Evolutionary conservation across 1,139 yeast genomes (phyloP).

Genomic region (Geotrichum carabidarum): DNA sequence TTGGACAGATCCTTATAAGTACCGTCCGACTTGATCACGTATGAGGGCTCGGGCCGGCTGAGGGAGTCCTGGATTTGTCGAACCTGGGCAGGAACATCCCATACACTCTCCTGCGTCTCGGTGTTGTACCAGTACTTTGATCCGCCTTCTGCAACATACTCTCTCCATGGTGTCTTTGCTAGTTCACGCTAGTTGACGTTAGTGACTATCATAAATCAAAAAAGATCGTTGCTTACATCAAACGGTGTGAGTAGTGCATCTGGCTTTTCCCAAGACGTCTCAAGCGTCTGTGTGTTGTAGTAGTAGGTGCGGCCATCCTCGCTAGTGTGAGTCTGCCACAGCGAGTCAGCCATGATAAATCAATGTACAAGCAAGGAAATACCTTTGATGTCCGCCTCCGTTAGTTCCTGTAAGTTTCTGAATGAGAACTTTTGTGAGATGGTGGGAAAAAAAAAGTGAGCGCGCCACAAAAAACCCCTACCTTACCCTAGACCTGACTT

Average conservation of each 20-base stretch:
- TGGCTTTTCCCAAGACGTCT: conserved; percentile 82
- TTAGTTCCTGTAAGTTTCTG: too few species aligned
- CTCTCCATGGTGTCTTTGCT: conserved; percentile 53
- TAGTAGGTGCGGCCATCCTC: conserved; percentile 68
- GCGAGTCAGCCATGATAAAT: conserved; percentile 14
- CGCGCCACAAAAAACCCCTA: conserved; percentile 2
- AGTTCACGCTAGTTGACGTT: conserved; percentile 34
- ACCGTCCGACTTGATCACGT: not conserved
- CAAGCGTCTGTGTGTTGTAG: conserved; percentile 59
- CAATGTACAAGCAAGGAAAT: not conserved
- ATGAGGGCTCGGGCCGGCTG: conserved; percentile 1
- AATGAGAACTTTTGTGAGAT: too few species aligned
- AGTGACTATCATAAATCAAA: not conserved
- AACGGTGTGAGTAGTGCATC: conserved; percentile 41
- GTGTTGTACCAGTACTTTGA: conserved; percentile 66
- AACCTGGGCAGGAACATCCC: conserved; percentile 64
- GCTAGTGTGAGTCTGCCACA: conserved; percentile 64
- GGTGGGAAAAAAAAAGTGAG: too few species aligned
- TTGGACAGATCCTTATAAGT: conserved; percentile 16
- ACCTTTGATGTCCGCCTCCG: not conserved
- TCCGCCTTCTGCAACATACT: conserved; percentile 62
- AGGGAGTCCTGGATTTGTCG: conserved; percentile 19
- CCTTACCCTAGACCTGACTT: conserved; percentile 8
- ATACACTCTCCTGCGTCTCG: conserved; percentile 62
- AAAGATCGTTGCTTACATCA: conserved; percentile 9